Evolutionary conservation across 306 rosid species (phyloP), one percentile per base, ranked within the genome.

Genomic region (Oxytropis ochrocephala): DNA sequence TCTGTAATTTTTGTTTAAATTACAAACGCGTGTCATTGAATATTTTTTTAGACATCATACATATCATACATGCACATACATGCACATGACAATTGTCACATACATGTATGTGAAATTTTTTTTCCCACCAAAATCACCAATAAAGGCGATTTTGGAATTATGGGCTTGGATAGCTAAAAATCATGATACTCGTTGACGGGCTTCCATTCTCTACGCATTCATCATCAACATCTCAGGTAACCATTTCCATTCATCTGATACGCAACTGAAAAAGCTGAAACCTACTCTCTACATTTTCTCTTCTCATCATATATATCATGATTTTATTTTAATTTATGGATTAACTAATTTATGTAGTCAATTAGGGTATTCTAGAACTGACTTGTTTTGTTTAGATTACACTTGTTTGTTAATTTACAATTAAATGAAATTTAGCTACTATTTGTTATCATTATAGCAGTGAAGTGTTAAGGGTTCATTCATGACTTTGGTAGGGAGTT

Each of bases 211-310:
- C 82, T 35, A 11, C 60, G 1, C 42, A 13, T 38, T 72, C 82
- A 59, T 76, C 80, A 38, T 70, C 83, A 4, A 19, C 75, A 5
- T 80, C 83, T 74, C 82, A 79, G 84, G 87, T 16, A 21, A 51
- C 30, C 74, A 4, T 48, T 46, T 69, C 2, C 51, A 36, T 65
- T 68, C 2, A 14, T 49, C 9, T 9, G 6, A 57, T 18, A 43
- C 41, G 50, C 9, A 11, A 62, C 2, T 38, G 9, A 10, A 16
- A 49, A 73, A 38, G 9, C 18, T 50, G 48, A 11, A 0, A 33
- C 48, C 24, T 21, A 6, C 19, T 33, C n/a, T 33, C 9, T 6
- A 5, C 51, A 67, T 33, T 18, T 56, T 12, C 4, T 42, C 29
- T 56, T 29, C 12, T 19, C 2, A 0, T 0, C 49, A 12, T 39